Base-by-base conservation (phyloP, 2,329 filamentous ascomycete species). In the Neopestalotiopsis sp. region DNA sequence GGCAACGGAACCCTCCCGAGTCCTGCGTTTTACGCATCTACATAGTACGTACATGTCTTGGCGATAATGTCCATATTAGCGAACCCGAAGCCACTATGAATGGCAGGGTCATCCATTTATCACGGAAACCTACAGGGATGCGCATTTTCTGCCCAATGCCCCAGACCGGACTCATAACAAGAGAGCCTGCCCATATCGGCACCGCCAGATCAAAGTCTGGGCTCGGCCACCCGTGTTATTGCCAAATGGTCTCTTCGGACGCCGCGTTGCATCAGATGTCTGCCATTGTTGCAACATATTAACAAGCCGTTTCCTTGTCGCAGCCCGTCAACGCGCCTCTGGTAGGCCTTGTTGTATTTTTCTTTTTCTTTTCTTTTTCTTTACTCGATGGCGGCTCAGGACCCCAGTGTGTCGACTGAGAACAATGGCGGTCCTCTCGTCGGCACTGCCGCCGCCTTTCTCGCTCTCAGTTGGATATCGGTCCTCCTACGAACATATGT, bases 401-500 rank as follows among this genome's bases (percentile, higher is more conserved):
- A 78, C 58, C 76, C 77, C 60, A 76, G 71, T 66, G 74, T 71
- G 60, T 72, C 75, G 20, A 78, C 74, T 42, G 76, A 78, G 68
- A 77, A 70, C 70, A 78, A 78, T 72, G 77, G 75, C 73, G 67
- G 66, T 67, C 71, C 75, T 66, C 70, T 78, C 66, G 70, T 78
- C 56, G 67, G 66, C 58, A 74, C 80, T 70, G 68, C 82, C 79
- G 66, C 82, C 80, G 69, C 76, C 75, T 76, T 81, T 77, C 70
- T 83, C 71, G 30, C 72, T 68, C 69, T 82, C 12, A 71, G 73
- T n/a, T 78, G 74, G 75, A 60, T 75, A 10, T 78, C 76, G 6
- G 71, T 78, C 13, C 70, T 69, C 17, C 66, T 78, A 60, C 71
- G 76, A 61, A 75, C 75, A 14, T 78, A 75, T 60, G 75, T 76